Percentiles rank a stretch among this genome's conserved stretches.
Evolutionary conservation across 2,329 filamentous ascomycete genomes (phyloP).

Genomic region (Phoma sp.): DNA sequence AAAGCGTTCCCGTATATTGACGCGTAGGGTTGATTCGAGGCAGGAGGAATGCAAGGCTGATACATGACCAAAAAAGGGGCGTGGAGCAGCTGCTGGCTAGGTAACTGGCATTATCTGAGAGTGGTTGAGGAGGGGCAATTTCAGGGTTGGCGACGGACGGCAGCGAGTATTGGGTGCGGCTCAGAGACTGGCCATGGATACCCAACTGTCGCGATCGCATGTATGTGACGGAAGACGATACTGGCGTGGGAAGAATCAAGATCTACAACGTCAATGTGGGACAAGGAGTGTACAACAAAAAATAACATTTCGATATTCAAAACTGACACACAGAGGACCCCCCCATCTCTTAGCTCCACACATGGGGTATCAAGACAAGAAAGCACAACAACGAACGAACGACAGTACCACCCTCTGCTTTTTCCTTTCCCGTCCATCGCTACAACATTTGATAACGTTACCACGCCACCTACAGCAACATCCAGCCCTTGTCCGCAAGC

Average conservation of each 20-base stretch:
- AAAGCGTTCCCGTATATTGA: too few species aligned
- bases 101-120: too few species aligned
- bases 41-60: too few species aligned
- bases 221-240: not conserved
- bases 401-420: not conserved
- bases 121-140: too few species aligned
- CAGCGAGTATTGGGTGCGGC: not conserved
- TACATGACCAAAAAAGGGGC: too few species aligned
- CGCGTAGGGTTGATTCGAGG: too few species aligned
- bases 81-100: too few species aligned
- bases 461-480: too few species aligned
- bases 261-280: too few species aligned
- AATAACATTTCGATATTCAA: slow-evolving; percentile 14
- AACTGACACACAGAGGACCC: not conserved
- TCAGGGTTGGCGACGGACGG: too few species aligned
- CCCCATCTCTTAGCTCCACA: slow-evolving; percentile 10
- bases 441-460: not conserved
- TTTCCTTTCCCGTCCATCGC: not conserved
- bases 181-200: not conserved
- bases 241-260: too few species aligned
- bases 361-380: slow-evolving; percentile 19
- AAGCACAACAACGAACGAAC: slow-evolving; percentile 9
- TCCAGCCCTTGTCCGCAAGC: not conserved
- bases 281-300: not conserved
- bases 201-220: too few species aligned